Base-by-base conservation (phyloP, 2,329 filamentous ascomycete species). In the Ceratocystis smalleyi region DNA sequence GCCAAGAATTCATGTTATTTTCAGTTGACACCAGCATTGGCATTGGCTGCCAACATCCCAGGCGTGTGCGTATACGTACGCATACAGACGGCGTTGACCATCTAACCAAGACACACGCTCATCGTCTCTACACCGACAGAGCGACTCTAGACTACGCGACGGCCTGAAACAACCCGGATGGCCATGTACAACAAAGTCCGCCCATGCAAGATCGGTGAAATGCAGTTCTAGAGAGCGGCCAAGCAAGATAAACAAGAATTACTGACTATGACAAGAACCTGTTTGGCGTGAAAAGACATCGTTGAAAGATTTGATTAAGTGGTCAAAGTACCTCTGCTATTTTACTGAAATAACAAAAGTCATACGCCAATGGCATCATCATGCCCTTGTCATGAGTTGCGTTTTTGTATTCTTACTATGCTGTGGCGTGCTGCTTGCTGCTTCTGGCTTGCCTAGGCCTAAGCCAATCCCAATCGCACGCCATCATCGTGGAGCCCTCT, bases 361-460 rank as follows among this genome's bases (percentile, higher is more conserved):
- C n/a, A 40, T 40, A 40, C 35, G 35, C 35, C 54, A 57, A 57
- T 57, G 27, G 54, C 54, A 57, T 57, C 54, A 57, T 57, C 30
- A n/a, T 17, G 54, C 27, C 54, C 54, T 35, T 57, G 54, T n/a
- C 5, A 57, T 57, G 54, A 57, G 54, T 4, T 32, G 8, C 54
- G 12, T 57, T 57, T 32, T 32, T 57, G 17, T 35, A 15, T 57
- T 35, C 17, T 30, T 35, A 30, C 15, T 6, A 17, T 3, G 30
- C 10, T 24, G 54, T 57, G 54, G 54, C 24, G 54, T 57, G 54
- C 54, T 57, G 54, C 35, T 4, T 40, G 35, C 35, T 40, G 35
- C 35, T 40, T 40, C 35, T 40, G 35, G 35, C 35, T 40, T 40
- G 35, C 35, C 35, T 35, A 22, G 17, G n/a, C 15, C 5, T 57